Evolutionary conservation across 2,329 filamentous ascomycete genomes (phyloP), one percentile per base, ranked within the genome.

Genomic region (Arthrobotrys sphaeroides): DNA sequence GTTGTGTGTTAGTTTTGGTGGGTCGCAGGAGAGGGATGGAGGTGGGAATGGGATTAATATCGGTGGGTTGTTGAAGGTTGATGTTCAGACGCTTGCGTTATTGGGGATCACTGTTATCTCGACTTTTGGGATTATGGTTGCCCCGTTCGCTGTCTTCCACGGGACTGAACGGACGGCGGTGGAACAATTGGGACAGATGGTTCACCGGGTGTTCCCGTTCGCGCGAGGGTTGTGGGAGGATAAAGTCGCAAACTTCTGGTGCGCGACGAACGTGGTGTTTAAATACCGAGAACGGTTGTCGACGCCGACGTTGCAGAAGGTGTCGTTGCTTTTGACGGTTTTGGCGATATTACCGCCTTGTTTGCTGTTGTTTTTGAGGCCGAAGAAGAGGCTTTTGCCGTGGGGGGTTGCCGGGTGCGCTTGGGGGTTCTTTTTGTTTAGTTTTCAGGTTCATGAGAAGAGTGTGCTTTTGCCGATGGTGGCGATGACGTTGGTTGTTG

Each of bases 231-330:
- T 99, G 5, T 99, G 98, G 80, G 96, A 99, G 83, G 95, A 98
- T 84, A 99, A 99, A 83, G 96, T 99, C 18, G 95, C 95, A 80
- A 99, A 99, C 81, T 91, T 97, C 80, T 99, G 95, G 95, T 99
- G 95, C 81, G 90, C 93, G 3, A 86, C 94, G 67, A 96, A 98
- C 81, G 90, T 95, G 0, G 86, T 96, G 66, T 86, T 97, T 84
- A 99, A 99, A 83, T 88, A 99, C 38, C 88, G 91, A 77, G 84
- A 88, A 16, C 53, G 62, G 22, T 95, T 93, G 78, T 89, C 92
- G 0, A 83, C 88, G 1, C 86, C 87, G 5, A 82, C 93, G 4
- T 87, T 99, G 28, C 93, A 96, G 81, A 73, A 73, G 51, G 68
- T 76, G 22, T 92, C 95, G 1, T 86, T 97, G 0, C 84, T 87